Evolutionary conservation across 805 yeast genomes (phyloP).

Genomic region (Zygosaccharomyces pseudorouxii): DNA sequence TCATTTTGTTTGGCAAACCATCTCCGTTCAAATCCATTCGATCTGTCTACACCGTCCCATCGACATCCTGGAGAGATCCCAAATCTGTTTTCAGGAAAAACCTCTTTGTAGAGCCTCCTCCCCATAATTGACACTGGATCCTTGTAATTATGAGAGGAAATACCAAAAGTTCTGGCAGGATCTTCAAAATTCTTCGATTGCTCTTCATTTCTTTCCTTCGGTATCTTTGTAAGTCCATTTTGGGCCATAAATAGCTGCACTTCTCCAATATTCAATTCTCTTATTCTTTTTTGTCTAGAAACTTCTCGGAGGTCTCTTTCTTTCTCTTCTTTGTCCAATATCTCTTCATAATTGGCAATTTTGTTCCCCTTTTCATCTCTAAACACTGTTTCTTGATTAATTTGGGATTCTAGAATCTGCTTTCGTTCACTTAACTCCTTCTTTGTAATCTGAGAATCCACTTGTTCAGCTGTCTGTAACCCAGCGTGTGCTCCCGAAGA

Average conservation of each 20-base stretch:
- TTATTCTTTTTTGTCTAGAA: slow-evolving; percentile 33
- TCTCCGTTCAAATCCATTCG: slow-evolving; percentile 76
- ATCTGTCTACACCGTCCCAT: slow-evolving; percentile 92
- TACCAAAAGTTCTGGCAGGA: slow-evolving; percentile 50
- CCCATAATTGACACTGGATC: slow-evolving; percentile 37
- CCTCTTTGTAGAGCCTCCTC: slow-evolving; percentile 46
- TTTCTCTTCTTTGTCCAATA: slow-evolving; percentile 23
- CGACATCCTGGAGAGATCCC: slow-evolving; percentile 69
- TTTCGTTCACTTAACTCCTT: slow-evolving; percentile 28
- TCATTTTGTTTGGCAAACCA: slow-evolving; percentile 47
- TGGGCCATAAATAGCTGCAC: slow-evolving; percentile 32
- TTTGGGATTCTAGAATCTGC: slow-evolving; percentile 9
- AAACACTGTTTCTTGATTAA: slow-evolving; percentile 40
- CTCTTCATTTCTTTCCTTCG: slow-evolving; percentile 19
- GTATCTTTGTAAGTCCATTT: slow-evolving; percentile 24
- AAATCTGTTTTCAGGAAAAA: slow-evolving; percentile 65
- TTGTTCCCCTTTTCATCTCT: slow-evolving; percentile 61
- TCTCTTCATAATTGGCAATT: slow-evolving; percentile 38
- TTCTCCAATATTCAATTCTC: slow-evolving; percentile 36
- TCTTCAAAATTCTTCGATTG: slow-evolving; percentile 42
- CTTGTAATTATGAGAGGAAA: slow-evolving; percentile 22
- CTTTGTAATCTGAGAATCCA: slow-evolving; percentile 35
- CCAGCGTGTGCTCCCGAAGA: slow-evolving; percentile 40
- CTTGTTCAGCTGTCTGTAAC: slow-evolving; percentile 44
- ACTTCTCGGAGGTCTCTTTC: slow-evolving; percentile 31